phyloP scores from a whole-genome alignment of 192 early-diverging fungal genomes.

The Phlyctochytrium bullatum region DNA sequence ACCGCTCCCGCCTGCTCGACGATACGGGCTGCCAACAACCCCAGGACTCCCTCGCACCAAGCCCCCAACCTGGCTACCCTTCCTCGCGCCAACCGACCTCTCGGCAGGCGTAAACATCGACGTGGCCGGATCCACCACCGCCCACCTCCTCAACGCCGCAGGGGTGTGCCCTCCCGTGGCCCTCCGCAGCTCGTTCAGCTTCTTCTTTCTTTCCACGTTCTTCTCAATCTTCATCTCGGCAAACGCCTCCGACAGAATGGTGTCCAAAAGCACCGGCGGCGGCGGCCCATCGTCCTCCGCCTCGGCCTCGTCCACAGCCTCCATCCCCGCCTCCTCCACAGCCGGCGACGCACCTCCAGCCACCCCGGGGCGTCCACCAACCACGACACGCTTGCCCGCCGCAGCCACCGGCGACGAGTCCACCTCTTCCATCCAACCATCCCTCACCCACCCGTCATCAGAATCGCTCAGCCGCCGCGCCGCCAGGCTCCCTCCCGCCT shows the following conservation, averaged over 20 bases:
- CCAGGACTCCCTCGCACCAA: no score
- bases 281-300: background rate
- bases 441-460: background rate
- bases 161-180: background rate
- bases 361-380: no score
- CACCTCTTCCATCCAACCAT: background rate
- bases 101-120: no score
- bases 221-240: background rate
- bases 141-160: background rate
- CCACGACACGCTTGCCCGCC: no score
- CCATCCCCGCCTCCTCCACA: background rate
- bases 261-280: background rate
- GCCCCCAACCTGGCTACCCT: no score
- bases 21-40: no score
- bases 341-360: no score
- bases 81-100: no score
- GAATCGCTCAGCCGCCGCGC: background rate
- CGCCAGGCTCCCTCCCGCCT: no score
- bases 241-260: background rate
- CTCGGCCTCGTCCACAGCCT: background rate
- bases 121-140: no score
- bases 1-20: no score
- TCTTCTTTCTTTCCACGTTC: background rate
- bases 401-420: no score
- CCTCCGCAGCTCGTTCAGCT: background rate